Percentiles rank a stretch among this genome's conserved stretches.
Conservation (phyloP, 1,284 basidiomycete species). For the Marasmius tenuissimus region DNA sequence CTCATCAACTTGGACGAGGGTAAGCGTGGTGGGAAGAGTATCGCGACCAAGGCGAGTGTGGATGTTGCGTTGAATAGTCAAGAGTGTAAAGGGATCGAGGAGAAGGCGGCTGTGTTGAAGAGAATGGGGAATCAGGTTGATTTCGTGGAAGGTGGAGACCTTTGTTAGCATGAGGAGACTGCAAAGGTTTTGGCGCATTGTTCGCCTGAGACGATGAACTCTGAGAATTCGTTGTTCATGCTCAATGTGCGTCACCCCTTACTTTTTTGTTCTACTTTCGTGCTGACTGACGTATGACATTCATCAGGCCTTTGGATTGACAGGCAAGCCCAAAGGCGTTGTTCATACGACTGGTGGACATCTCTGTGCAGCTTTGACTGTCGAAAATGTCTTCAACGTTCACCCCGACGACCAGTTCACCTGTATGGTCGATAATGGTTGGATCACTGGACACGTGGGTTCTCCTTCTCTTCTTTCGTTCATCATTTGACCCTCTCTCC, state of each 20-base stretch:
- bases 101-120: slow-evolving; percentile 89
- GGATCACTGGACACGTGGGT: slow-evolving; percentile 96
- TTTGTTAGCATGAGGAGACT: slow-evolving; percentile 96
- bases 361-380: slow-evolving; percentile 83
- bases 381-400: slow-evolving; percentile 95
- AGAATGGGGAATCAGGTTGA: slow-evolving; percentile 85
- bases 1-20: slow-evolving; percentile 97
- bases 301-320: slow-evolving; percentile 96
- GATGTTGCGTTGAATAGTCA: slow-evolving; percentile 79
- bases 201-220: slow-evolving; percentile 82
- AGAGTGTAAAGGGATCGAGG: slow-evolving; percentile 47
- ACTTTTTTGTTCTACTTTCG: no score
- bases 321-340: slow-evolving; percentile 96
- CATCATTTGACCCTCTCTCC: background rate
- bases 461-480: slow-evolving; percentile 1
- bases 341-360: slow-evolving; percentile 96
- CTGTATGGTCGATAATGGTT: slow-evolving; percentile 99
- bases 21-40: slow-evolving; percentile 89
- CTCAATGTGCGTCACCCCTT: slow-evolving; percentile 85
- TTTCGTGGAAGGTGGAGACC: slow-evolving; percentile 87
- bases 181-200: slow-evolving; percentile 85
- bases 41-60: slow-evolving; percentile 95
- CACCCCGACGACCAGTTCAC: slow-evolving; percentile 92
- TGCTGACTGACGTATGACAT: no score
- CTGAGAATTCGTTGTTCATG: slow-evolving; percentile 97